Evolutionary conservation across 192 early-diverging fungal species (phyloP).

Genomic region (Linderina pennispora): DNA sequence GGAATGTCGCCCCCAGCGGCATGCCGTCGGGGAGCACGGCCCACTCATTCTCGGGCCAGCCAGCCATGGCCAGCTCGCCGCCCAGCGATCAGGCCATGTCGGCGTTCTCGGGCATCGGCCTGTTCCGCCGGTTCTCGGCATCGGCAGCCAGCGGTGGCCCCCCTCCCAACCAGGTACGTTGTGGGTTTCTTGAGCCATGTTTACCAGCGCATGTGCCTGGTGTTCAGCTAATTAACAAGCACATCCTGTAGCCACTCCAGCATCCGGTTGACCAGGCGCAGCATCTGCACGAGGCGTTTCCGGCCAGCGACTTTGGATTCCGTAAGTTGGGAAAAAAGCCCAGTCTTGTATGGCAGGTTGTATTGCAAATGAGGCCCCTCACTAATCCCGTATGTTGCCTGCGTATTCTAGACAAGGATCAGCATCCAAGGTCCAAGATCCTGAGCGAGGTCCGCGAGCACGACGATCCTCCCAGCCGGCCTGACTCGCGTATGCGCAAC

Average conservation of each 20-base stretch:
- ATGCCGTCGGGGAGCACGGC: no score
- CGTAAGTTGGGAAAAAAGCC: no score
- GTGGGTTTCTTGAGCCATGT: no score
- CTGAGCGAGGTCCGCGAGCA: constrained; percentile 16
- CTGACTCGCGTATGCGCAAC: constrained; percentile 41
- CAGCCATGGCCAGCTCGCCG: constrained; percentile 10
- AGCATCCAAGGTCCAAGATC: constrained; percentile 16
- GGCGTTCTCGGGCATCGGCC: constrained; percentile 27
- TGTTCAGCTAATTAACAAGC: no score
- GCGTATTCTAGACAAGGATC: constrained; percentile 12
- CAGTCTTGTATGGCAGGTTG: no score
- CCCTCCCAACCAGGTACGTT: no score
- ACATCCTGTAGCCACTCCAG: no score
- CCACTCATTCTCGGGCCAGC: not conserved
- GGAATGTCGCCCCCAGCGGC: constrained; percentile 1
- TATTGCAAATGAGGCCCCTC: constrained; percentile 15
- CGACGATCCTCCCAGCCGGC: constrained; percentile 30
- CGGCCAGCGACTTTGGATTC: no score
- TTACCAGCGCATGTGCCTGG: constrained; percentile 14
- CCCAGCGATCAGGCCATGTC: constrained; percentile 8
- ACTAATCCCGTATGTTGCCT: constrained; percentile 37
- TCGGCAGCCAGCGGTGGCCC: no score
- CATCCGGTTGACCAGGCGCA: no score
- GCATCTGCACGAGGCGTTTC: no score
- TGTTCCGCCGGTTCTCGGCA: constrained; percentile 34